A percentile compares a stretch with the other conserved stretches of the same genome.
These are phyloP conservation scores for Verticillium albo-atrum DNA, from an alignment of 2,329 filamentous ascomycete species.

Conservation along the genomic window DNA sequence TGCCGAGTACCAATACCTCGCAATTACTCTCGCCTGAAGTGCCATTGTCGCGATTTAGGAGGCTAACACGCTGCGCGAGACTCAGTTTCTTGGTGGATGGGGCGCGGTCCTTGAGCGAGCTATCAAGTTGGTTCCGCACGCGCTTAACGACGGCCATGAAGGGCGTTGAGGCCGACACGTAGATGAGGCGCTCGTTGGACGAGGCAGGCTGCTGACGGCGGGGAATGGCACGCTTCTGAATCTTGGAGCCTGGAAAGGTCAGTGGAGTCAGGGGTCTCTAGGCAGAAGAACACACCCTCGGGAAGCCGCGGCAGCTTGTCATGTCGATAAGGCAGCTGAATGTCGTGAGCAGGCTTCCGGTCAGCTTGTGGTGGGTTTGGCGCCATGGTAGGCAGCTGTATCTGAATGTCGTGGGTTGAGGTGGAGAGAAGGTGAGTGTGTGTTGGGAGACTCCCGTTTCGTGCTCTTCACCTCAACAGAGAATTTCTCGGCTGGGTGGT, in stretches of 20 bases:
- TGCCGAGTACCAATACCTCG: slow-evolving; percentile 56
- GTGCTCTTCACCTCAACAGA: neutral
- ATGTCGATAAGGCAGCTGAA: neutral
- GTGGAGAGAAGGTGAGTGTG: neutral
- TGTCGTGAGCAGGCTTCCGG: slow-evolving; percentile 1
- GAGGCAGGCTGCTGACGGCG: slow-evolving; percentile 35
- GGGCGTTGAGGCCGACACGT: slow-evolving; percentile 60
- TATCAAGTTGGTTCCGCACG: slow-evolving; percentile 57
- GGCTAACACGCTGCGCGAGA: slow-evolving; percentile 40
- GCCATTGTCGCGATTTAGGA: slow-evolving; percentile 28
- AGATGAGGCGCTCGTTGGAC: slow-evolving; percentile 47
- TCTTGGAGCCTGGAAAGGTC: slow-evolving; percentile 34
- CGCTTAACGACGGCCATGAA: slow-evolving; percentile 66
- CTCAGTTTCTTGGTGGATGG: slow-evolving; percentile 39
- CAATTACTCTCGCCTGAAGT: slow-evolving; percentile 17
- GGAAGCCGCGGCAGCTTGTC: slow-evolving; percentile 7
- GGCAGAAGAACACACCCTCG: slow-evolving; percentile 14
- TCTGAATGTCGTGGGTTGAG: neutral
- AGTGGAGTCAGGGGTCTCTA: slow-evolving; percentile 3
- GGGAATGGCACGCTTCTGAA: slow-evolving; percentile 45
- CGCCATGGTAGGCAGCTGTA: slow-evolving; percentile 11
- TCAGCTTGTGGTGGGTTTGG: slow-evolving; percentile 1
- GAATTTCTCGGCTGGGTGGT: neutral
- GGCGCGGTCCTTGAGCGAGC: slow-evolving; percentile 41
- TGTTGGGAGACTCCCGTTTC: too few relatives aligned